phyloP scores from a whole-genome alignment of 2,329 filamentous ascomycete genomes.

The Colletotrichum abscissum region DNA sequence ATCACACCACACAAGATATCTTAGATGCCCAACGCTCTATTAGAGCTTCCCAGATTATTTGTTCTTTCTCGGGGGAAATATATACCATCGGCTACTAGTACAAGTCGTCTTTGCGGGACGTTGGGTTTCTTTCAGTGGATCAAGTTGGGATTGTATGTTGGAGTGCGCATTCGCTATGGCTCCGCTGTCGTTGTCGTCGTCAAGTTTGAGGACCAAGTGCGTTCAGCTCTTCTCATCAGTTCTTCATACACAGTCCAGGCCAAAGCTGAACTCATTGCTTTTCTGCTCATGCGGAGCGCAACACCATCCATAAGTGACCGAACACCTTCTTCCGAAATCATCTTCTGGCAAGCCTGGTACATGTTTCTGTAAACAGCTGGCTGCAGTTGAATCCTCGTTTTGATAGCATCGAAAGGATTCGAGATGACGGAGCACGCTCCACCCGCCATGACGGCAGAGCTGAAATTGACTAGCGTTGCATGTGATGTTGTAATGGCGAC shows the following conservation, averaged over 20 bases:
- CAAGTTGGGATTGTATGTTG: constrained; percentile 10
- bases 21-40: neutral
- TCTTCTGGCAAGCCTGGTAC: constrained; percentile 78
- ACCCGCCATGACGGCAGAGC: constrained; percentile 83
- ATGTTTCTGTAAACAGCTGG: constrained; percentile 86
- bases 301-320: constrained; percentile 88
- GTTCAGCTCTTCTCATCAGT: constrained; percentile 77
- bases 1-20: neutral
- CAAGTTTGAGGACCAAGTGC: constrained; percentile 29
- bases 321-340: constrained; percentile 85
- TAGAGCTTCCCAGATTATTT: neutral
- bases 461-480: constrained; percentile 71
- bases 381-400: constrained; percentile 93
- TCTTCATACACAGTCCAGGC: constrained; percentile 99
- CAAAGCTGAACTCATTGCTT: constrained; percentile 92
- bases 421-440: constrained; percentile 87
- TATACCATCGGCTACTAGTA: neutral
- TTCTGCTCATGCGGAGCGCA: constrained; percentile 86
- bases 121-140: neutral
- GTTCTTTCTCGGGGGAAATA: neutral
- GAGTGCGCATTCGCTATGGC: constrained; percentile 14
- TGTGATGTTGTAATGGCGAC: constrained; percentile 26
- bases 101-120: neutral
- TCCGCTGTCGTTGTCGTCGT: constrained; percentile 6
- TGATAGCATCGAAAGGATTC: constrained; percentile 97